Base-by-base conservation (phyloP, 257 asterid species). In the Petrea volubilis region DNA sequence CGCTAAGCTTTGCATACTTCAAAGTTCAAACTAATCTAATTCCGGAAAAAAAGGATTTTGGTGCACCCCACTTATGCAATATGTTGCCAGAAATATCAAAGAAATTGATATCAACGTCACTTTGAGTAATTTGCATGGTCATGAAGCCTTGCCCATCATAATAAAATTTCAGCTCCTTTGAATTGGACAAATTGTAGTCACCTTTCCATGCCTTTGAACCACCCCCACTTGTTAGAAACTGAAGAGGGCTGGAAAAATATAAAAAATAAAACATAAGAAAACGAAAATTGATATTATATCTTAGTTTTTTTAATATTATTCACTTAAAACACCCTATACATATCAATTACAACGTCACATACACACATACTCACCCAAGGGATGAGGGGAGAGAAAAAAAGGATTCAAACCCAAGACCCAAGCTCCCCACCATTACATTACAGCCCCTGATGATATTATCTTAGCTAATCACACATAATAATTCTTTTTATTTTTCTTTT, bases 71-170 rank as follows among this genome's bases (percentile, higher is more conserved):
- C 52, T 71, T 82, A 56, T 82, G 88, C 70, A 85, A n/a, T 1
- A 49, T 38, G 6, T 75, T 55, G 23, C 90, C 90, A 47, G 27
- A 60, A 40, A 82, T 73, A 68, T 85, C 90, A 44, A 67, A 82
- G 53, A 78, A 80, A 10, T 63, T 62, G 34, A 85, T 47, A 5
- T 60, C 68, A 33, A 76, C 77, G 33, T 82, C 75, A 40, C 13
- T 41, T 47, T 44, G 44, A 33, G 74, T 78, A 13, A 90, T 68
- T 52, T 78, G 67, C 79, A 82, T 2, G 0, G 77, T 70, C 82
- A 82, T 79, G 67, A 79, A 82, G n/a, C 84, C 87, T 73, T 82
- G 87, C 1, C 87, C 87, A 46, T 82, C 87, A 33, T 82, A 76
- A 28, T 79, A 82, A 18, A 79, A 82, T 6, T 66, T 76, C 79